Percentiles rank a stretch among this genome's conserved stretches.
Evolutionary conservation across 176 grass and related monocot species (phyloP).

Genomic region (Avena atlantica): DNA sequence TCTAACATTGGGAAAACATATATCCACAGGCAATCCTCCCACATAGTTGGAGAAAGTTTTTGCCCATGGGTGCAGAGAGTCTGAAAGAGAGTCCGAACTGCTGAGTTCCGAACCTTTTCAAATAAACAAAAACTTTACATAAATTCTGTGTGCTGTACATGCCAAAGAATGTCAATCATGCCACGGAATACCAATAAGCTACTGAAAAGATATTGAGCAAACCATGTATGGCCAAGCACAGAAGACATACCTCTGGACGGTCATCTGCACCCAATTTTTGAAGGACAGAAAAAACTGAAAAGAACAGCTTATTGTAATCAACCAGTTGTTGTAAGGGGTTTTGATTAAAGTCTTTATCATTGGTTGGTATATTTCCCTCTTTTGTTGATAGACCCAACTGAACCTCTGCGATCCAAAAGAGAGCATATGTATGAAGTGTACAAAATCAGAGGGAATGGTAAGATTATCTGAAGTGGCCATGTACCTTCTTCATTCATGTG

Average conservation of each 20-base stretch:
- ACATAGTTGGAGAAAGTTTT: slow-evolving; percentile 89
- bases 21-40: slow-evolving; percentile 93
- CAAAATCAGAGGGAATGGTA: slow-evolving; percentile 37
- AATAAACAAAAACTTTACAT: slow-evolving; percentile 22
- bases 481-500: slow-evolving; percentile 53
- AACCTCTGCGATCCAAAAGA: slow-evolving; percentile 49
- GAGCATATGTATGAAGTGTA: slow-evolving; percentile 36
- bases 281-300: slow-evolving; percentile 91
- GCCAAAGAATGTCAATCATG: slow-evolving; percentile 15
- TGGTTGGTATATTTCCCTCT: slow-evolving; percentile 28
- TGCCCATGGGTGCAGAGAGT: slow-evolving; percentile 91
- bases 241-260: slow-evolving; percentile 82
- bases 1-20: slow-evolving; percentile 98
- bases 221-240: slow-evolving; percentile 35
- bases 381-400: slow-evolving; percentile 24
- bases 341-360: slow-evolving; percentile 36
- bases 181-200: slow-evolving; percentile 30
- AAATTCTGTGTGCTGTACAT: slow-evolving; percentile 21
- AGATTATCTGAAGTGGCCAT: slow-evolving; percentile 29
- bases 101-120: slow-evolving; percentile 93
- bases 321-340: slow-evolving; percentile 45
- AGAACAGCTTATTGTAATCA: slow-evolving; percentile 91
- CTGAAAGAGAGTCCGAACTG: slow-evolving; percentile 93
- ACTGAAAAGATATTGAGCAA: slow-evolving; percentile 24
- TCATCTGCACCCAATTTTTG: slow-evolving; percentile 88